phyloP scores from a whole-genome alignment of 805 yeast species.

The Debaryomyces tyrocola region DNA sequence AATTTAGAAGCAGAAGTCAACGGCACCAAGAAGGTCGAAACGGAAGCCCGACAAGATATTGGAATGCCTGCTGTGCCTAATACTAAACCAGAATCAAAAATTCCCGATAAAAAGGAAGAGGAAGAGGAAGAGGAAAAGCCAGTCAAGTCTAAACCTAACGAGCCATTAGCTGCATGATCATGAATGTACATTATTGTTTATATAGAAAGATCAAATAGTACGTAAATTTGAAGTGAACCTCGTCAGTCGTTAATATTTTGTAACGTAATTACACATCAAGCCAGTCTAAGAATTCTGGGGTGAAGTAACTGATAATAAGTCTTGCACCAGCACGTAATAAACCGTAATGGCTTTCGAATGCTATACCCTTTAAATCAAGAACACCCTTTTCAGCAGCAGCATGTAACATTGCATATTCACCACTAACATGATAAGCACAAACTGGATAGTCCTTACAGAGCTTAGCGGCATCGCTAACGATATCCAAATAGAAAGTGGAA shows the following conservation, averaged over 20 bases:
- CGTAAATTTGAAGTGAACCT: neutral
- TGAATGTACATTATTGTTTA: slow-evolving; percentile 4
- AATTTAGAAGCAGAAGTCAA: slow-evolving; percentile 47
- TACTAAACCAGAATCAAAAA: neutral
- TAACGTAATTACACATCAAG: slow-evolving; percentile 28
- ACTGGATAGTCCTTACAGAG: slow-evolving; percentile 83
- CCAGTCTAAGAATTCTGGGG: slow-evolving; percentile 97
- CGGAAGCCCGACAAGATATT: slow-evolving; percentile 6
- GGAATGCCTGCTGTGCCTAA: slow-evolving; percentile 23
- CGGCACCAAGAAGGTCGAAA: slow-evolving; percentile 8
- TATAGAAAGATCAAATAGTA: neutral
- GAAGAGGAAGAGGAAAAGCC: slow-evolving; percentile 16
- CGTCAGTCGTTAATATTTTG: neutral
- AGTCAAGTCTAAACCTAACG: slow-evolving; percentile 11
- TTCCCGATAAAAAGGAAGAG: slow-evolving; percentile 12
- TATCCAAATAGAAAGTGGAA: slow-evolving; percentile 89
- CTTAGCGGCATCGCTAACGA: slow-evolving; percentile 83
- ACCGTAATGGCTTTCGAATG: slow-evolving; percentile 88
- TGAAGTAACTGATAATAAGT: slow-evolving; percentile 84
- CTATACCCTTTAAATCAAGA: slow-evolving; percentile 77
- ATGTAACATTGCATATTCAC: slow-evolving; percentile 96
- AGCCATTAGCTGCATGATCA: slow-evolving; percentile 13
- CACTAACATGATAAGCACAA: slow-evolving; percentile 95
- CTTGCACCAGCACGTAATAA: slow-evolving; percentile 95
- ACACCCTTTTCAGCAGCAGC: slow-evolving; percentile 97